Percentiles rank a stretch among this genome's conserved stretches.
phyloP scores from a whole-genome alignment of 768 basidiomycete species.

The Phanerodontia chrysosporium region DNA sequence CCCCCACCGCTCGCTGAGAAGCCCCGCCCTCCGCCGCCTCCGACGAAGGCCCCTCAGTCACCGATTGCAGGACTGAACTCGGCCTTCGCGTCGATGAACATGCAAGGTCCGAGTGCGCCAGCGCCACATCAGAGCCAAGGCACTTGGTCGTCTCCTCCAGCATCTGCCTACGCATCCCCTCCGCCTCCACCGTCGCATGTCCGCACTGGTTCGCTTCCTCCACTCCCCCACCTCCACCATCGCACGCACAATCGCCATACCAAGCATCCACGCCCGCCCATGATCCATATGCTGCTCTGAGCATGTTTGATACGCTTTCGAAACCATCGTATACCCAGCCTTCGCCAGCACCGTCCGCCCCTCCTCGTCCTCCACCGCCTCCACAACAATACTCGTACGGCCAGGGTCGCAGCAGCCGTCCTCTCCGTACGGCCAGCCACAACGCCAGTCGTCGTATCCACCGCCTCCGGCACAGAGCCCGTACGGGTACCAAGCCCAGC shows the following conservation, averaged over 20 bases:
- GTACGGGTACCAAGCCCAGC: slow-evolving; percentile 15
- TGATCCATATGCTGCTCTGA: slow-evolving; percentile 23
- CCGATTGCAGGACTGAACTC: slow-evolving; percentile 34
- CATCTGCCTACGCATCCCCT: slow-evolving; percentile 4
- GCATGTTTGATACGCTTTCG: slow-evolving; percentile 14
- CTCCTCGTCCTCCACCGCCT: slow-evolving; percentile 15
- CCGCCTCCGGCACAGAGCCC: slow-evolving; percentile 19
- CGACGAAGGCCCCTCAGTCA: slow-evolving; percentile 27
- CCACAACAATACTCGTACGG: slow-evolving; percentile 15
- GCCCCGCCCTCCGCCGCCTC: slow-evolving; percentile 46
- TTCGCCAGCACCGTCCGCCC: background rate
- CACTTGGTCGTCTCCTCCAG: slow-evolving; percentile 6
- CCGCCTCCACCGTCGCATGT: slow-evolving; percentile 9
- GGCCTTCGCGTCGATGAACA: slow-evolving; percentile 54
- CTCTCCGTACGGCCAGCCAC: slow-evolving; percentile 16
- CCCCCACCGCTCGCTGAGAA: slow-evolving; percentile 36
- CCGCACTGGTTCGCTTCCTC: slow-evolving; percentile 15
- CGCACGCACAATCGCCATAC: slow-evolving; percentile 15
- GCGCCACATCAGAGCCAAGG: slow-evolving; percentile 23
- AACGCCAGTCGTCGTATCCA: slow-evolving; percentile 18
- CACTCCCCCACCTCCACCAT: slow-evolving; percentile 16
- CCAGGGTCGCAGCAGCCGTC: background rate
- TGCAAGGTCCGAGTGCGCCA: slow-evolving; percentile 33
- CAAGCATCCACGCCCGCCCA: slow-evolving; percentile 15
- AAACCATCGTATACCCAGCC: slow-evolving; percentile 8